A percentile compares a stretch with the other conserved stretches of the same genome.
Conservation (phyloP, 2,329 filamentous ascomycete genomes). For the Didymella arachidicola region DNA sequence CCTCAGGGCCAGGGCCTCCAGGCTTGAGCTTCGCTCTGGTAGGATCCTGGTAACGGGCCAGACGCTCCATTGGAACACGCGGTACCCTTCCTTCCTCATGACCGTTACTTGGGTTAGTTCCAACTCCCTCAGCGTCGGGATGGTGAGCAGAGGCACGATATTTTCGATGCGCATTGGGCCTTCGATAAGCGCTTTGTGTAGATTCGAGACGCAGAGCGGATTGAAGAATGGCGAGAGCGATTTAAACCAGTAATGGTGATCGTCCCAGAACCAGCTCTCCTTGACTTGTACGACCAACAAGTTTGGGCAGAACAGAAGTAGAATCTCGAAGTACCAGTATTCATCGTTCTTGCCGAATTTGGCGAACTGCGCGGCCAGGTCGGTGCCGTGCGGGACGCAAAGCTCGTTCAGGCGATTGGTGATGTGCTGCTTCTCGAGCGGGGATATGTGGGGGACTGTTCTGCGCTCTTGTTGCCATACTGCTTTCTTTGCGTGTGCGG, state of each 20-base stretch:
- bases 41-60: slow-evolving; percentile 3
- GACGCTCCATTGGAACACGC: slow-evolving; percentile 13
- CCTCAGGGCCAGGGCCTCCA: not conserved
- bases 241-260: slow-evolving; percentile 23
- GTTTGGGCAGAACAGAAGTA: slow-evolving; percentile 8
- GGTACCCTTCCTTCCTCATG: slow-evolving; percentile 12
- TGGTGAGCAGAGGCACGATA: slow-evolving; percentile 7
- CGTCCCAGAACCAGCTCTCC: slow-evolving; percentile 14
- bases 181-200: not conserved
- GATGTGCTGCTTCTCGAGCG: slow-evolving; percentile 10
- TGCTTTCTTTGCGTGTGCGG: not conserved
- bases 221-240: slow-evolving; percentile 8
- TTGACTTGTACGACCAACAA: not conserved
- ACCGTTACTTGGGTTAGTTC: slow-evolving; percentile 6
- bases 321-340: slow-evolving; percentile 16
- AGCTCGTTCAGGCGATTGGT: slow-evolving; percentile 3
- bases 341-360: slow-evolving; percentile 5
- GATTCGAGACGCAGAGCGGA: not conserved
- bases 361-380: slow-evolving; percentile 5
- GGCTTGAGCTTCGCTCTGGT: not conserved
- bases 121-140: slow-evolving; percentile 6
- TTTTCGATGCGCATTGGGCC: slow-evolving; percentile 12
- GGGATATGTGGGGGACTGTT: not conserved
- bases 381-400: slow-evolving; percentile 10
- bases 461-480: slow-evolving; percentile 11